Evolutionary conservation across 305 asterid species (phyloP).

Genomic region (Fraxinus platypoda): DNA sequence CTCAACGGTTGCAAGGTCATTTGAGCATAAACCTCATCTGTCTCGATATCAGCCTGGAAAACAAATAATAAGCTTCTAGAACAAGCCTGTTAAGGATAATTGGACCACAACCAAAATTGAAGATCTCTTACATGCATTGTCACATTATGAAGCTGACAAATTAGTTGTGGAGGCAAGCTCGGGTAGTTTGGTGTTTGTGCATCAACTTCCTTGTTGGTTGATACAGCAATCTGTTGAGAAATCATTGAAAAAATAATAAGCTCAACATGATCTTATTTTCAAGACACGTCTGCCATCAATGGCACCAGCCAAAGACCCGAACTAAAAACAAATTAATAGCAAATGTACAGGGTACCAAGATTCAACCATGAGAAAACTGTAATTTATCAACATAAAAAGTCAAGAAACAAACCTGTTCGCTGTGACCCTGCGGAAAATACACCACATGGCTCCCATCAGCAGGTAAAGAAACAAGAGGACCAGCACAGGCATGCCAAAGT

Average conservation of each 20-base stretch:
- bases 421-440: slow-evolving; percentile 85
- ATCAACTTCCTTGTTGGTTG: slow-evolving; percentile 69
- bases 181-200: slow-evolving; percentile 61
- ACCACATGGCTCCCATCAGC: slow-evolving; percentile 72
- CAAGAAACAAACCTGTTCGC: slow-evolving; percentile 60
- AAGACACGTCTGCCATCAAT: background rate
- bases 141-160: slow-evolving; percentile 65
- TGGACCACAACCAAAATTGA: slow-evolving; percentile 9
- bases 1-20: slow-evolving; percentile 66
- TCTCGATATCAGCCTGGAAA: slow-evolving; percentile 64
- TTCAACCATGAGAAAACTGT: background rate
- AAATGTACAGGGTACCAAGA: background rate
- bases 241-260: slow-evolving; percentile 4
- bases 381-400: background rate
- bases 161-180: slow-evolving; percentile 60
- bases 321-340: background rate
- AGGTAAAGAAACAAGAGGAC: slow-evolving; percentile 84
- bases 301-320: background rate
- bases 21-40: slow-evolving; percentile 71
- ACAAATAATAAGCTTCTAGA: slow-evolving; percentile 22
- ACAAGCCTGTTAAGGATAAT: background rate
- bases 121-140: slow-evolving; percentile 58
- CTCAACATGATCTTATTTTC: background rate
- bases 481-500: slow-evolving; percentile 95
- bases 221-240: slow-evolving; percentile 53